phyloP scores from a whole-genome alignment of 208 protist genomes.

The Porcisia deanei region DNA sequence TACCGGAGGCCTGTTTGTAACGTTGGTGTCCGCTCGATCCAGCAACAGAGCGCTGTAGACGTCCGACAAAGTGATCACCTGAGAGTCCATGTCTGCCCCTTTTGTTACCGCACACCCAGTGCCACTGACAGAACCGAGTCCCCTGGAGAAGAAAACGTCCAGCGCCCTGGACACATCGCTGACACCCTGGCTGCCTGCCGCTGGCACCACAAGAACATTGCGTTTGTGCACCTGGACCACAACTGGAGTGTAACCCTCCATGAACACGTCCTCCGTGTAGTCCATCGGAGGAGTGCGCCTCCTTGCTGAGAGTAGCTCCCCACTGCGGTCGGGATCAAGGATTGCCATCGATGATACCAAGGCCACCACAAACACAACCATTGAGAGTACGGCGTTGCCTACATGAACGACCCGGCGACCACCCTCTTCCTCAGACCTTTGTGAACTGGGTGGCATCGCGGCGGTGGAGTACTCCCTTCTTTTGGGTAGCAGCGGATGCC shows the following conservation, averaged over 20 bases:
- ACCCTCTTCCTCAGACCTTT: background rate
- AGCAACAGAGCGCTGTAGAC: slow-evolving; percentile 13
- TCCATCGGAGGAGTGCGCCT: slow-evolving; percentile 11
- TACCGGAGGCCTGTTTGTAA: background rate
- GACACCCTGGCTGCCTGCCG: background rate
- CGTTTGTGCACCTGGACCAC: slow-evolving; percentile 1
- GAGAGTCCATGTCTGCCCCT: background rate
- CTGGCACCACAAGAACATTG: slow-evolving; percentile 17
- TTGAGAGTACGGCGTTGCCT: slow-evolving; percentile 26
- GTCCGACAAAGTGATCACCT: slow-evolving; percentile 12
- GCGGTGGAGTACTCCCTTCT: background rate
- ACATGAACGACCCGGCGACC: slow-evolving; percentile 19
- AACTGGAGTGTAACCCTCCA: slow-evolving; percentile 11
- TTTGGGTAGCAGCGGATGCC: background rate
- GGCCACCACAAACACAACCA: slow-evolving; percentile 13
- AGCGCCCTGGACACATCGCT: slow-evolving; percentile 9
- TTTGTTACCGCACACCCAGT: background rate
- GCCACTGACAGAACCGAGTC: background rate
- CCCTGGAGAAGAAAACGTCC: slow-evolving; percentile 6
- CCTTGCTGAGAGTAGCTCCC: slow-evolving; percentile 18
- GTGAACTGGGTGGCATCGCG: background rate
- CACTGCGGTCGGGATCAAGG: slow-evolving; percentile 13
- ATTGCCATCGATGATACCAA: slow-evolving; percentile 14
- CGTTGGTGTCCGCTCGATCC: background rate
- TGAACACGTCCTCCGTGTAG: background rate